A percentile compares a stretch with the other conserved stretches of the same genome.
Conservation (phyloP, 2,329 filamentous ascomycete genomes). For the Thielaviopsis ethacetica region DNA sequence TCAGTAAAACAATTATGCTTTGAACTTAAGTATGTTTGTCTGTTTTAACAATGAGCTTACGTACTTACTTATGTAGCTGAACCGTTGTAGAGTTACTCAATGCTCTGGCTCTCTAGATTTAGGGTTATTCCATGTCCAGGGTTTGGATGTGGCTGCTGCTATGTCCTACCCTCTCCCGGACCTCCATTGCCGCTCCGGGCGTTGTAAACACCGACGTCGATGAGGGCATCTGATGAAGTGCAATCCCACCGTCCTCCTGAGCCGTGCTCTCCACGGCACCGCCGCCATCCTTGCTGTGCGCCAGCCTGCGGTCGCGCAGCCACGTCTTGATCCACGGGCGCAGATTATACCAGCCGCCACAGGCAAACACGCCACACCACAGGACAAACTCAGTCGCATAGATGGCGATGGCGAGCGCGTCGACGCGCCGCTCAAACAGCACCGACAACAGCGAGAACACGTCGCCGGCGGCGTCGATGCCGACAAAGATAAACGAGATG, state of each 20-base stretch:
- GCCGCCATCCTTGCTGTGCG: not conserved
- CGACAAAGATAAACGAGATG: constrained; percentile 57
- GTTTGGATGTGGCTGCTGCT: not conserved
- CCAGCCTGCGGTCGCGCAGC: constrained; percentile 15
- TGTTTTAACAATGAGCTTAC: too few relatives aligned
- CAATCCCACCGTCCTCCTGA: constrained; percentile 14
- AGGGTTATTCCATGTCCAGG: not conserved
- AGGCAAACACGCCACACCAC: constrained; percentile 51
- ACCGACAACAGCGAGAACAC: constrained; percentile 49
- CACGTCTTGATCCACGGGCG: constrained; percentile 35
- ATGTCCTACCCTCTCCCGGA: constrained; percentile 6
- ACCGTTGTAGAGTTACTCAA: not conserved
- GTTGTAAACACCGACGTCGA: constrained; percentile 50
- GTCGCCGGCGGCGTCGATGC: constrained; percentile 52
- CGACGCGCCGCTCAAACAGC: constrained; percentile 40
- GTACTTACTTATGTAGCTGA: too few relatives aligned
- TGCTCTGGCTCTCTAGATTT: not conserved
- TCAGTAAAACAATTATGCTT: too few relatives aligned
- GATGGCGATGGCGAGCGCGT: constrained; percentile 47
- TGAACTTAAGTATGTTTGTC: too few relatives aligned
- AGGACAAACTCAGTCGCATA: constrained; percentile 49
- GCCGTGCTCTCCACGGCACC: not conserved
- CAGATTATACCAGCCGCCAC: constrained; percentile 48
- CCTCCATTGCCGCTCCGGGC: constrained; percentile 6
- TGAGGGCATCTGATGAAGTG: constrained; percentile 34